Base-by-base conservation (phyloP, 1,284 basidiomycete genomes). In the Moesziomyces aphidis region DNA sequence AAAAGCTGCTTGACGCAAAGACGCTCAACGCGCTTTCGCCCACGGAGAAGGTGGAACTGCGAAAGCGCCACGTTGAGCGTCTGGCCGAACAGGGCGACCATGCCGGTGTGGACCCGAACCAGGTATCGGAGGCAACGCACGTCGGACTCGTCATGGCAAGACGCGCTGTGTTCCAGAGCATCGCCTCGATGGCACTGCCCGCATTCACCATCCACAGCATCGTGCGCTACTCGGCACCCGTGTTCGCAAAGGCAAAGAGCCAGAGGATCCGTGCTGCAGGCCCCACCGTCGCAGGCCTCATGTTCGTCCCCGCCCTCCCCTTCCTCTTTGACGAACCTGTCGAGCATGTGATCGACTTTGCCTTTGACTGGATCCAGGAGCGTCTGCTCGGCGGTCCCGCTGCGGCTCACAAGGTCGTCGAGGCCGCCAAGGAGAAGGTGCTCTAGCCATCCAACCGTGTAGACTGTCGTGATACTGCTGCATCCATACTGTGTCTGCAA, bases 181-280 rank as follows among this genome's bases (percentile, higher is more conserved):
- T 83, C 34, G 82, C 83, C 0, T 79, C 74, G 44, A 79, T 81
- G 70, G 73, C 77, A 0, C 50, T 81, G 21, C 79, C 81, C 13
- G 82, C 82, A 0, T 76, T 83, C 23, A 83, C 82, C 17, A 83
- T 83, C 45, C 82, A 83, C 72, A 78, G 57, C 46, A 71, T 83
- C 53, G 78, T 80, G 4, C 55, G 88, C 52, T 91, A 94, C 79
- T 89, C 92, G 4, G 91, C 91, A 78, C 92, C 90, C 76, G 88
- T 89, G 5, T 93, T 94, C 82, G 87, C 86, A 39, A 91, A 90
- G 74, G 88, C 87, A 23, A 85, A 88, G 61, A 92, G 89, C 78
- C 87, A 88, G 4, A 88, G 90, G 45, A 75, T 94, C 44, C 90
- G 82, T 78, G 87, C 89, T 3, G 93, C 93, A 91, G 94, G 93